Conservation (phyloP, 768 basidiomycete species). For the Suillus paluster region DNA sequence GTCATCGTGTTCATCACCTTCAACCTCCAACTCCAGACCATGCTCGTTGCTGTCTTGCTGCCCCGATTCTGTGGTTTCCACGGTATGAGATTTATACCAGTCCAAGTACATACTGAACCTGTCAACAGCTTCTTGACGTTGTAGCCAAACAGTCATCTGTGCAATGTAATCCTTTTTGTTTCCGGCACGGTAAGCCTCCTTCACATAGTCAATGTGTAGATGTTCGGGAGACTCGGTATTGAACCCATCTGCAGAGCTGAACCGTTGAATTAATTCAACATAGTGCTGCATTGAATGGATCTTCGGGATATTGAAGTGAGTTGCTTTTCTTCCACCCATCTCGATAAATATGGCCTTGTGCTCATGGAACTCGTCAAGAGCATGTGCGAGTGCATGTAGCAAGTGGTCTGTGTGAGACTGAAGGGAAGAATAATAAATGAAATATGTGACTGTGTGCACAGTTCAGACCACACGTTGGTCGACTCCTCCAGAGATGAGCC, state of each 20-base stretch:
- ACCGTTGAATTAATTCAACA: constrained; percentile 8
- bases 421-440: constrained; percentile 34
- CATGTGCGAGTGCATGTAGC: constrained; percentile 18
- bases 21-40: no score
- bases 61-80: no score
- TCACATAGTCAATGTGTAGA: constrained; percentile 25
- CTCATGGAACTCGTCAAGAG: constrained; percentile 21
- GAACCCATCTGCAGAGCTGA: constrained; percentile 13
- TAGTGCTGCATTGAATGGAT: constrained; percentile 28
- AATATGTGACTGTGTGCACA: constrained; percentile 26
- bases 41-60: no score
- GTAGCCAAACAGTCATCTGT: constrained; percentile 23
- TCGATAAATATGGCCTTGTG: constrained; percentile 21
- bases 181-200: constrained; percentile 23
- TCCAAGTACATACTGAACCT: constrained; percentile 30
- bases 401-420: constrained; percentile 14
- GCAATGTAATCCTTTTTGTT: constrained; percentile 31
- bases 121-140: constrained; percentile 22
- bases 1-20: no score
- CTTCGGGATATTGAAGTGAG: constrained; percentile 25
- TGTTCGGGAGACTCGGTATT: constrained; percentile 27
- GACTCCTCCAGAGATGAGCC: constrained; percentile 5
- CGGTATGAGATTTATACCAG: constrained; percentile 18
- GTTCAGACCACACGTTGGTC: neutral
- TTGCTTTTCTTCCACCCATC: constrained; percentile 12